These are phyloP conservation scores for Pyrus hybrid DNA, from an alignment of 331 rosid species.

Conservation along the genomic window DNA sequence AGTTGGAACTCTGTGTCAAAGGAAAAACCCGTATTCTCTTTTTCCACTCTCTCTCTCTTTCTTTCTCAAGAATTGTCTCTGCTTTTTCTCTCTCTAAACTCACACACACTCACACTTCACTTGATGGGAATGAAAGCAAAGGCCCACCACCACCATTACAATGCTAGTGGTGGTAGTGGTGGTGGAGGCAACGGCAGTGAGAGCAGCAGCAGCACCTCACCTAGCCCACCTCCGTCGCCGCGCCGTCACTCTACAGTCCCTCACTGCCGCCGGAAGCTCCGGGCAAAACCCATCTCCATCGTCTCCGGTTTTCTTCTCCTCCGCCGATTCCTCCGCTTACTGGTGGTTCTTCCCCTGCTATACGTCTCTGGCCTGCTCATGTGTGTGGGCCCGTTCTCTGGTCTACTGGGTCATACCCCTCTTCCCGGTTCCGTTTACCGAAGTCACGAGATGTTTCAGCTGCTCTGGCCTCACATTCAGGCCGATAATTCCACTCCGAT, in stretches of 20 bases:
- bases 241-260: slow-evolving; percentile 36
- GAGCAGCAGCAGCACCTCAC: slow-evolving; percentile 59
- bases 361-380: slow-evolving; percentile 75
- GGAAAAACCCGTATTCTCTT: not conserved
- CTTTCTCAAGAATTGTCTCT: not conserved
- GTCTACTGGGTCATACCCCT: slow-evolving; percentile 45
- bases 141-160: slow-evolving; percentile 25
- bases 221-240: slow-evolving; percentile 86
- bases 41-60: not conserved
- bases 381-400: slow-evolving; percentile 83
- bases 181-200: slow-evolving; percentile 27
- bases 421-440: slow-evolving; percentile 83
- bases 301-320: slow-evolving; percentile 38
- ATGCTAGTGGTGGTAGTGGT: slow-evolving; percentile 23
- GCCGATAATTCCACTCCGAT: slow-evolving; percentile 66
- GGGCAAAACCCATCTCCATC: slow-evolving; percentile 38
- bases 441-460: slow-evolving; percentile 51
- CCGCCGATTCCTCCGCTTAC: slow-evolving; percentile 66
- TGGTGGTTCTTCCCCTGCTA: slow-evolving; percentile 66
- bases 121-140: slow-evolving; percentile 56
- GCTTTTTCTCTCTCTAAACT: not conserved
- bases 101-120: not conserved
- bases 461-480: slow-evolving; percentile 51
- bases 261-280: slow-evolving; percentile 44
- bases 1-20: not conserved